Evolutionary conservation across 805 yeast genomes (phyloP), one percentile per base, ranked within the genome.

Genomic region (Yarrowia osloensis): DNA sequence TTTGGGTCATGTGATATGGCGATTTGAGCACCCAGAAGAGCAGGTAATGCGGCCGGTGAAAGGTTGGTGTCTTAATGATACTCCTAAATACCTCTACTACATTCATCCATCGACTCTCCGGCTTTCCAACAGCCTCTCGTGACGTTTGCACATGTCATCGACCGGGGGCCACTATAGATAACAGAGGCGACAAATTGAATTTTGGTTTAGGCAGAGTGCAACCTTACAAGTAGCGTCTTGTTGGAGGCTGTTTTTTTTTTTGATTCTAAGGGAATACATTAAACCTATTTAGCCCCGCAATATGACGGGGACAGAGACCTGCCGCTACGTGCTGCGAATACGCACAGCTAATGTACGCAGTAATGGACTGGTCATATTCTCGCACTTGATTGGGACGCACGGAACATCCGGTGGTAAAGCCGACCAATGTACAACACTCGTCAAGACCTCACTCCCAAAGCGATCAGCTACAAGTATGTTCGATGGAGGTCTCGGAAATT

Each of bases 1-100:
- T 35, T 57, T 57, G 21, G 19, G 19, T 57, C 63, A 57, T 44
- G 63, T 57, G 63, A 57, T 57, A 57, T 57, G 44, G 49, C 63
- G 63, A 57, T 37, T 54, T 22, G 31, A 35, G 21, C 21, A 5
- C 21, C 29, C 6, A 29, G 44, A 5, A 33, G 31, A 24, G 11
- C 21, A 29, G 24, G 5, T 21, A 9, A 9, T 28, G 7, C 7
- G 11, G 7, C 3, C 31, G n/a, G n/a, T n/a, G n/a, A n/a, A n/a
- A n/a, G n/a, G n/a, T n/a, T n/a, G n/a, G n/a, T n/a, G n/a, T n/a
- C 24, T 11, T 22, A 4, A 21, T 42, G 1, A 5, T 44, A 17
- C 12, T 21, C 17, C 4, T 3, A 7, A 8, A 5, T 40, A 21
- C 24, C 11, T 6, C 3, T 12, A 17, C 9, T 21, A 21, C 11